Base-by-base conservation (phyloP, 2,329 filamentous ascomycete species). In the Microdochium paspali region DNA sequence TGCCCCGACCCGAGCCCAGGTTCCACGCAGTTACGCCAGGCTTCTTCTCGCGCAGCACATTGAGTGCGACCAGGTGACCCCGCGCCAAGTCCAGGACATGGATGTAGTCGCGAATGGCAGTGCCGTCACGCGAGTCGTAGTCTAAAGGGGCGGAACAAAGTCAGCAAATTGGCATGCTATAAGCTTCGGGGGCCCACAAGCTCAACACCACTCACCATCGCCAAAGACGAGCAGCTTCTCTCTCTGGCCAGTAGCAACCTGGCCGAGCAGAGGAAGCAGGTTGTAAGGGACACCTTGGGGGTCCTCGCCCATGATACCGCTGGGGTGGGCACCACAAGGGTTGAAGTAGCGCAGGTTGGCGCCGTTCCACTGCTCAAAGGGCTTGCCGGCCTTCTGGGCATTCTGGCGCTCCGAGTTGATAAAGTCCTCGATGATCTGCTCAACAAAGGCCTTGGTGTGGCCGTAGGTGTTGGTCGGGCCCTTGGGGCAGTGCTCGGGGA, bases 381-480 rank as follows among this genome's bases (percentile, higher is more conserved):
- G 76, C 69, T 91, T 84, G 53, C 86, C 87, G 15, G 77, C 82
- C 74, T 94, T 95, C 70, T 82, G 78, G 48, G 83, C 76, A 59
- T 89, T 90, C 67, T 79, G 85, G 58, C 91, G 85, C 73, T 96
- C 84, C 18, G 91, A 87, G 50, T 87, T 84, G 68, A 97, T 79
- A 60, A 88, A 82, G 68, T 98, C 93, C 56, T 84, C 90, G 66
- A 98, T 96, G 67, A 95, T 84, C 56, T 76, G 79, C 75, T 98
- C 93, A 53, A 95, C 90, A 56, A 84, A 87, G 61, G 87, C 84
- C 76, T 98, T 98, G 54, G 93, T 98, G 69, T 89, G 89, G 53
- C 93, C 94, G 70, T 98, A 98, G 24, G 91, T 90, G 76, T 97
- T 98, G 56, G 93, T 98, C 13, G 93, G 89, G 46, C 90, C 91